Conservation (phyloP, 305 asterid species). For the Plantago coronopus region DNA sequence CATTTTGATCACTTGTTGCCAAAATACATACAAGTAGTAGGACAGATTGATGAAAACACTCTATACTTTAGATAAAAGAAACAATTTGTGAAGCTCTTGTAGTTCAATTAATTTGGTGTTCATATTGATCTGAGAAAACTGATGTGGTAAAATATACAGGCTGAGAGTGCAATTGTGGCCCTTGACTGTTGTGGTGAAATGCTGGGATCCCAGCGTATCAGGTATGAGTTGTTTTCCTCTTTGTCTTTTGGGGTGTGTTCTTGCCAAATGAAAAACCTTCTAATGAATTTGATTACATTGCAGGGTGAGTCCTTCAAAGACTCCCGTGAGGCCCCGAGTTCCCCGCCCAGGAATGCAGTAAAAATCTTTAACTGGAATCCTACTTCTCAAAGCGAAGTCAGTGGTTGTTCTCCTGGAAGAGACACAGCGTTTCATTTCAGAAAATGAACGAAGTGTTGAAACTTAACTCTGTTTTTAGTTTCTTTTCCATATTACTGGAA, state of each 20-base stretch:
- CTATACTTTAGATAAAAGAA: too few relatives aligned
- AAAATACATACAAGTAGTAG: too few relatives aligned
- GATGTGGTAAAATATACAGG: constrained; percentile 38
- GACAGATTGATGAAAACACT: too few relatives aligned
- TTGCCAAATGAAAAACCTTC: not conserved
- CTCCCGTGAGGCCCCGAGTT: constrained; percentile 57
- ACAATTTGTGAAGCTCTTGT: too few relatives aligned
- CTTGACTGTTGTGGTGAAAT: constrained; percentile 83
- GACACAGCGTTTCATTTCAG: constrained; percentile 14
- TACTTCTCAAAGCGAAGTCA: constrained; percentile 14
- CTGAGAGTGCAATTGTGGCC: constrained; percentile 88
- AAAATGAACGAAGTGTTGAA: constrained; percentile 20
- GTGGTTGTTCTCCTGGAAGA: constrained; percentile 24
- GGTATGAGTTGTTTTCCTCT: constrained; percentile 35
- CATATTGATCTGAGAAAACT: too few relatives aligned
- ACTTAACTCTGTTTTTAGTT: constrained; percentile 19
- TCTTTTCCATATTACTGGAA: constrained; percentile 20
- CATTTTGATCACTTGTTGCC: too few relatives aligned
- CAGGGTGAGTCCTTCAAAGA: constrained; percentile 69
- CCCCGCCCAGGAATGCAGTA: constrained; percentile 35
- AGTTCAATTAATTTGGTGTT: too few relatives aligned
- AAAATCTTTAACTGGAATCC: constrained; percentile 6
- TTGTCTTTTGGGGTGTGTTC: not conserved
- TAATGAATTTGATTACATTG: constrained; percentile 8
- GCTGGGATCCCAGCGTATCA: constrained; percentile 77